Evolutionary conservation across 73 alveolate species (phyloP).

Genomic region (Effrenium voratum): DNA sequence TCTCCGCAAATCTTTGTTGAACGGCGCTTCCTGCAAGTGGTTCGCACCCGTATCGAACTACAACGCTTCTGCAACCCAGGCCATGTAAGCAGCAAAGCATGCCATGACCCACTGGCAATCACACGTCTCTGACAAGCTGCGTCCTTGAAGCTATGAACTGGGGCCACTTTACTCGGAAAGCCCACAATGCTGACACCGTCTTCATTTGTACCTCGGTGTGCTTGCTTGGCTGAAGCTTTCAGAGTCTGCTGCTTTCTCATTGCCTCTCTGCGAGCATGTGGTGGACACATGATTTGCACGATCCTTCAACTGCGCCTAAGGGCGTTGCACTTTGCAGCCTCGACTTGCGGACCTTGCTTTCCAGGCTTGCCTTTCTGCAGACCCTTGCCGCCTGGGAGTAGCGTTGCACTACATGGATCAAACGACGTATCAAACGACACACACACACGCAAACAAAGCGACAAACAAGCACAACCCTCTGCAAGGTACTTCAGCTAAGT

Average conservation of each 20-base stretch:
- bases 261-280: background rate
- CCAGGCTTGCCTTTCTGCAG: too few relatives aligned
- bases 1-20: background rate
- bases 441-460: too few relatives aligned
- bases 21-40: background rate
- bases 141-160: slow-evolving; percentile 34
- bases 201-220: background rate
- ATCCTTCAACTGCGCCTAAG: background rate
- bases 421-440: too few relatives aligned
- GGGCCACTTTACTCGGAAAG: background rate
- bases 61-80: background rate
- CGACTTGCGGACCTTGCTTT: background rate
- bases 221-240: background rate
- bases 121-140: background rate
- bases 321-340: background rate
- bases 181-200: slow-evolving; percentile 33
- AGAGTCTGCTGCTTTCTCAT: background rate
- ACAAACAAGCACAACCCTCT: too few relatives aligned
- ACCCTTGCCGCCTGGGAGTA: too few relatives aligned
- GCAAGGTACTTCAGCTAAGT: too few relatives aligned
- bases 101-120: background rate
- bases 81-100: background rate
- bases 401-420: too few relatives aligned
- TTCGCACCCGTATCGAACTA: background rate
- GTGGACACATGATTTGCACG: too few relatives aligned